phyloP scores from a whole-genome alignment of 163 green algal species.

The Prototheca wickerhamii region DNA sequence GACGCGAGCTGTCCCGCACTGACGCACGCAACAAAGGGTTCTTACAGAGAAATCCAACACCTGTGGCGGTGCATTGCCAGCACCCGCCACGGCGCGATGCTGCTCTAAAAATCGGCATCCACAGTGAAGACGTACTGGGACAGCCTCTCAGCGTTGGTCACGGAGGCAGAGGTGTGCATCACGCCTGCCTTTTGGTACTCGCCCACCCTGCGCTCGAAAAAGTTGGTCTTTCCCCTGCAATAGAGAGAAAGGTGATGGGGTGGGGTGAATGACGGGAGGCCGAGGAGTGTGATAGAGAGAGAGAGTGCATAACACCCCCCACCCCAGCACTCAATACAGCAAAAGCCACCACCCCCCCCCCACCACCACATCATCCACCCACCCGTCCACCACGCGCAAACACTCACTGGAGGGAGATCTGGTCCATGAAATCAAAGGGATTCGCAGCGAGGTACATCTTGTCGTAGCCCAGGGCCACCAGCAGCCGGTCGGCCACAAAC shows the following conservation, averaged over 20 bases:
- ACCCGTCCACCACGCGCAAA: conserved; percentile 11
- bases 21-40: no score
- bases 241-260: background rate
- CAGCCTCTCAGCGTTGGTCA: background rate
- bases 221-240: conserved; percentile 71
- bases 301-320: background rate
- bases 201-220: conserved; percentile 80
- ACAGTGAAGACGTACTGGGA: conserved; percentile 22
- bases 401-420: conserved; percentile 62
- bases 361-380: background rate
- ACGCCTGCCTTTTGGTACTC: conserved; percentile 79
- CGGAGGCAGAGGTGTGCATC: conserved; percentile 35
- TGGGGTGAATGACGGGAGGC: background rate
- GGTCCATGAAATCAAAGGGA: conserved; percentile 85
- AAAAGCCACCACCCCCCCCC: background rate
- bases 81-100: no score
- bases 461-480: conserved; percentile 50
- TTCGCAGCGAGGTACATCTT: conserved; percentile 63
- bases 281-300: background rate
- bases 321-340: background rate
- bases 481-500: conserved; percentile 79
- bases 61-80: no score
- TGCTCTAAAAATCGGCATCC: conserved; percentile 28
- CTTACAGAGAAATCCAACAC: background rate
- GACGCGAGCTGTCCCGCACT: no score